Conservation (phyloP, 495 filamentous ascomycete genomes). For the Penicillium paxilli region DNA sequence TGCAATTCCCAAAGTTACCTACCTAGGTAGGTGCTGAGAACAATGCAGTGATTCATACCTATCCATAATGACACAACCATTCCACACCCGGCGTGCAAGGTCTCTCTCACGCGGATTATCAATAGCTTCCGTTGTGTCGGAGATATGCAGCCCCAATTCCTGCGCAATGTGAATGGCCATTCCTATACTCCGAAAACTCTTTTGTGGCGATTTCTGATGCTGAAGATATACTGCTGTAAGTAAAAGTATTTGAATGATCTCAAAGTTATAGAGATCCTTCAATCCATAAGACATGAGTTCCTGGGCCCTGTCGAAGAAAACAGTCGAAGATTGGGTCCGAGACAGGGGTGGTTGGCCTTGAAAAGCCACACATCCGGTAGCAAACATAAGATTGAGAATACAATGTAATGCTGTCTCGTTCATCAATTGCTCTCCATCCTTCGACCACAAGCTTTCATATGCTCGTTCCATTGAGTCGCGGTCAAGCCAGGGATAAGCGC, state of each 20-base stretch:
- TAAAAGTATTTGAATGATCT: slow-evolving; percentile 21
- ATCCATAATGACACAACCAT: slow-evolving; percentile 25
- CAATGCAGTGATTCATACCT: slow-evolving; percentile 4
- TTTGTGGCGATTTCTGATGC: slow-evolving; percentile 17
- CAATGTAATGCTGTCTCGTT: slow-evolving; percentile 17
- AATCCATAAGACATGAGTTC: slow-evolving; percentile 17
- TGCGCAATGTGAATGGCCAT: slow-evolving; percentile 55
- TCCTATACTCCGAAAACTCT: slow-evolving; percentile 42
- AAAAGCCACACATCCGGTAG: slow-evolving; percentile 16
- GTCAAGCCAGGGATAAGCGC: slow-evolving; percentile 20
- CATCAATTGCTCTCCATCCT: slow-evolving; percentile 8
- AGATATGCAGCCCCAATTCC: slow-evolving; percentile 68
- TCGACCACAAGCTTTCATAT: slow-evolving; percentile 18
- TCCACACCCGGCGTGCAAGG: slow-evolving; percentile 20
- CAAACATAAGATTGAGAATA: slow-evolving; percentile 16
- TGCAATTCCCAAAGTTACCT: not conserved
- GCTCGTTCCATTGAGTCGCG: slow-evolving; percentile 9
- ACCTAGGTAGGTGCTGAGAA: no score
- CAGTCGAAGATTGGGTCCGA: slow-evolving; percentile 9
- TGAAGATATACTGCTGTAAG: slow-evolving; percentile 23
- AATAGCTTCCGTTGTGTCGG: slow-evolving; percentile 17
- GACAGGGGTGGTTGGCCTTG: slow-evolving; percentile 10
- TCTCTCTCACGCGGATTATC: slow-evolving; percentile 12
- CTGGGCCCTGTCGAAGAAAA: slow-evolving; percentile 9
- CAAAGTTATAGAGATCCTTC: slow-evolving; percentile 13